Conservation (phyloP, 495 filamentous ascomycete species). For the Talaromyces trachyspermus region DNA sequence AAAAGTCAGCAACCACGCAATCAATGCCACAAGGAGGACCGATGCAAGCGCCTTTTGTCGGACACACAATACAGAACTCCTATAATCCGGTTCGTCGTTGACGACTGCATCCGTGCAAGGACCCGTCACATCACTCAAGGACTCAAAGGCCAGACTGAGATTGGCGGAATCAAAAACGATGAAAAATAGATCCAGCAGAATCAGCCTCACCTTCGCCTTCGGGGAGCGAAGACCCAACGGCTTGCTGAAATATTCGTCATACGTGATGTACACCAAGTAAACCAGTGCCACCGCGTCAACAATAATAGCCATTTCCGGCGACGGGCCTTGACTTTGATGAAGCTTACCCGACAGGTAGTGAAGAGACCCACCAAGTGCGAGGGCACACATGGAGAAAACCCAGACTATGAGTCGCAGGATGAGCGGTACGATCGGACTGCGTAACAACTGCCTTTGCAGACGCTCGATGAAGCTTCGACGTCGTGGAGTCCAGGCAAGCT, state of each 20-base stretch:
- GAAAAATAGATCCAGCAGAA: slow-evolving; percentile 89
- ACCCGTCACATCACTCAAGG: slow-evolving; percentile 64
- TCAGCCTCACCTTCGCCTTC: slow-evolving; percentile 74
- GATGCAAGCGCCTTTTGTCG: slow-evolving; percentile 72
- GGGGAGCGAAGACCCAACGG: slow-evolving; percentile 80
- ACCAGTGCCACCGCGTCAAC: slow-evolving; percentile 84
- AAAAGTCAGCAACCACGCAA: slow-evolving; percentile 89
- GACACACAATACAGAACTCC: slow-evolving; percentile 49
- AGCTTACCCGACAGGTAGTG: slow-evolving; percentile 49
- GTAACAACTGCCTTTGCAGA: slow-evolving; percentile 51
- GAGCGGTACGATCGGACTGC: slow-evolving; percentile 79
- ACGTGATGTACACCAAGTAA: slow-evolving; percentile 89
- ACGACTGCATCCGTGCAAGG: slow-evolving; percentile 42
- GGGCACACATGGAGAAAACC: slow-evolving; percentile 69
- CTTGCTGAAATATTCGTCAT: slow-evolving; percentile 91
- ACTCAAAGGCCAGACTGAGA: slow-evolving; percentile 79
- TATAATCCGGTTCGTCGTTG: slow-evolving; percentile 30
- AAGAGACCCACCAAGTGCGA: slow-evolving; percentile 73
- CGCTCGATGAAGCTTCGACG: slow-evolving; percentile 50
- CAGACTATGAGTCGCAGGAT: slow-evolving; percentile 77
- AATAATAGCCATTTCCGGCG: slow-evolving; percentile 81
- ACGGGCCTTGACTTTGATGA: slow-evolving; percentile 52
- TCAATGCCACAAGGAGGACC: slow-evolving; percentile 72
- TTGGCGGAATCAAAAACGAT: slow-evolving; percentile 95
- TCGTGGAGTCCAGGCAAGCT: slow-evolving; percentile 29